These are phyloP conservation scores for Canavalia gladiata DNA, from an alignment of 306 rosid genomes.

Conservation along the genomic window DNA sequence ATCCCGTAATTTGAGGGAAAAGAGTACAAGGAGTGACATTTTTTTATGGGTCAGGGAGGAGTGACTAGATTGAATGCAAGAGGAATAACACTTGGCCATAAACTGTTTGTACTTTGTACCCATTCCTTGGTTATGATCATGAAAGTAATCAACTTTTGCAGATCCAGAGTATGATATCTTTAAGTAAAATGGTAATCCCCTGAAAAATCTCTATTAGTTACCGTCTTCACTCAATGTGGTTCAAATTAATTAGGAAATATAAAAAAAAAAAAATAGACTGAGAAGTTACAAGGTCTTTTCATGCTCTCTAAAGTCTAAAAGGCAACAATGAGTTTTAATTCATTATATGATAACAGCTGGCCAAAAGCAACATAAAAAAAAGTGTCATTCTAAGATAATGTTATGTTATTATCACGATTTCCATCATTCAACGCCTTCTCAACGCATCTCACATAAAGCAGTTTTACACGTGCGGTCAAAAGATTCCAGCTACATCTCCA, in stretches of 20 bases:
- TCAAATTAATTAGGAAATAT: slow-evolving; percentile 29
- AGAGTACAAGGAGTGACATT: not conserved
- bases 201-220: slow-evolving; percentile 26
- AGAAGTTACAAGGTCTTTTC: slow-evolving; percentile 47
- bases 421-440: slow-evolving; percentile 47
- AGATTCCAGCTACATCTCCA: slow-evolving; percentile 60
- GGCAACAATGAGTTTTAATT: slow-evolving; percentile 30
- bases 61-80: not conserved
- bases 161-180: slow-evolving; percentile 42
- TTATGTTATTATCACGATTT: slow-evolving; percentile 46
- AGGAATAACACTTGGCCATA: not conserved
- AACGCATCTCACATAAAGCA: slow-evolving; percentile 35
- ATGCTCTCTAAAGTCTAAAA: slow-evolving; percentile 39
- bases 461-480: slow-evolving; percentile 62
- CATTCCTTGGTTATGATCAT: slow-evolving; percentile 28
- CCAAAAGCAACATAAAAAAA: slow-evolving; percentile 45
- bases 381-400: slow-evolving; percentile 41
- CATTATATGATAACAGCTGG: slow-evolving; percentile 48
- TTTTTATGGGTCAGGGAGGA: not conserved
- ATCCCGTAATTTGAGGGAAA: slow-evolving; percentile 29
- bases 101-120: not conserved
- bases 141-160: slow-evolving; percentile 29
- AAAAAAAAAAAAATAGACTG: not conserved
- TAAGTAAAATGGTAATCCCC: slow-evolving; percentile 14
- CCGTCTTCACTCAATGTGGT: slow-evolving; percentile 43